Base-by-base conservation (phyloP, 306 rosid species). In the Cicer yamashitae region DNA sequence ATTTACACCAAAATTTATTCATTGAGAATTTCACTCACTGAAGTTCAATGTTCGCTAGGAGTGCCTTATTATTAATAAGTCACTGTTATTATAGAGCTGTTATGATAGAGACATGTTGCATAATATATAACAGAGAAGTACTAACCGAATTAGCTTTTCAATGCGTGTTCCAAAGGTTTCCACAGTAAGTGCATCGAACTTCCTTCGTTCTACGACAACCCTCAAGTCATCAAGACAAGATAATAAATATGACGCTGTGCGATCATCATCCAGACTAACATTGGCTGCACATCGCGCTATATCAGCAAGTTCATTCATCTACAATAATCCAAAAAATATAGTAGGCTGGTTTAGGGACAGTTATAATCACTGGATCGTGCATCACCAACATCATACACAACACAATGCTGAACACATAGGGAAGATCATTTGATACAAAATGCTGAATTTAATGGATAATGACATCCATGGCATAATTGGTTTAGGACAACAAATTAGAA, bases 291-390 rank as follows among this genome's bases (percentile, higher is more conserved):
- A 94, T 62, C 98, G 87, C 39, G 97, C 98, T 78, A 94, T 92
- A 83, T 94, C 96, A 34, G 96, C 90, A 84, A 94, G 97, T 79
- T 92, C 99, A 80, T 75, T 92, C 88, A 94, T 94, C 99, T 94
- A 84, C 90, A 85, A 74, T 53, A 51, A 12, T 74, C 75, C 82
- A 78, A 54, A 17, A 46, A 12, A 74, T 38, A 52, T 38, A 74
- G 62, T 57, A 57, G 60, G 68, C 15, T 54, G 67, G 77, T 30
- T 54, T 43, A 45, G 75, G 15, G 47, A 25, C 10, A 67, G 20
- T 56, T 10, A 44, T 20, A 50, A 71, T 22, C 22, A 34, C 43
- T 58, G 47, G 48, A 67, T 45, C 60, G 17, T 17, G 60, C 46
- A 47, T 47, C 62, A 62, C 66, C 50, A 68, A 40, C 72, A 77